phyloP scores from a whole-genome alignment of 2,329 filamentous ascomycete species.

The Alternaria triticina region DNA sequence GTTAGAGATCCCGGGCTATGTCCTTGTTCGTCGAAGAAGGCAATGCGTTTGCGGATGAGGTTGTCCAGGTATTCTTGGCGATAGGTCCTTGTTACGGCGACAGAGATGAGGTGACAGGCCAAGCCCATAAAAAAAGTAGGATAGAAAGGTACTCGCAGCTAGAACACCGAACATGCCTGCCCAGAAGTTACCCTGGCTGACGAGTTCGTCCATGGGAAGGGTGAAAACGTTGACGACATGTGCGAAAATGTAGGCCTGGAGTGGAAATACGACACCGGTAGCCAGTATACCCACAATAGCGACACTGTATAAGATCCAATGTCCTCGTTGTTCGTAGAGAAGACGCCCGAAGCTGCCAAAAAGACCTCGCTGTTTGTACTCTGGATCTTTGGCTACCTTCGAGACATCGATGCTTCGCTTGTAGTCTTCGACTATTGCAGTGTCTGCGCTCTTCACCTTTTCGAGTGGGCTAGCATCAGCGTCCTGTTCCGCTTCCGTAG shows the following conservation, averaged over 20 bases:
- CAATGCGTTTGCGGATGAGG: constrained; percentile 64
- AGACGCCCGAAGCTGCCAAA: constrained; percentile 43
- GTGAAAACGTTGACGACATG: constrained; percentile 48
- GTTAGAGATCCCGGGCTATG: constrained; percentile 68
- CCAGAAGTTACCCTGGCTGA: constrained; percentile 62
- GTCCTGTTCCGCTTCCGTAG: constrained; percentile 29
- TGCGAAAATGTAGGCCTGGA: constrained; percentile 50
- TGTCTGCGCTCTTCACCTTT: constrained; percentile 25
- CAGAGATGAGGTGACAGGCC: constrained; percentile 38
- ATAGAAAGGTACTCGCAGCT: constrained; percentile 59
- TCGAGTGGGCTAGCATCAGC: constrained; percentile 21
- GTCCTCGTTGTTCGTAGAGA: constrained; percentile 42
- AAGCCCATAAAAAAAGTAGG: constrained; percentile 60
- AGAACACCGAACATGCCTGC: constrained; percentile 69
- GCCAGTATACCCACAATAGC: constrained; percentile 37
- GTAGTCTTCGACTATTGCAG: constrained; percentile 13
- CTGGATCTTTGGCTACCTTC: constrained; percentile 21
- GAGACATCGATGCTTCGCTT: constrained; percentile 4
- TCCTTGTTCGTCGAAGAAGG: constrained; percentile 67
- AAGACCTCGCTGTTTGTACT: constrained; percentile 40
- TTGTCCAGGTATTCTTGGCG: constrained; percentile 67
- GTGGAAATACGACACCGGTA: constrained; percentile 46
- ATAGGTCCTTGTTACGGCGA: constrained; percentile 59
- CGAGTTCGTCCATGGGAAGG: constrained; percentile 34
- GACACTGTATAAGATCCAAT: constrained; percentile 43